These are phyloP conservation scores for Ustilago cynodontis DNA, from an alignment of 1,284 basidiomycete species.

Conservation along the genomic window DNA sequence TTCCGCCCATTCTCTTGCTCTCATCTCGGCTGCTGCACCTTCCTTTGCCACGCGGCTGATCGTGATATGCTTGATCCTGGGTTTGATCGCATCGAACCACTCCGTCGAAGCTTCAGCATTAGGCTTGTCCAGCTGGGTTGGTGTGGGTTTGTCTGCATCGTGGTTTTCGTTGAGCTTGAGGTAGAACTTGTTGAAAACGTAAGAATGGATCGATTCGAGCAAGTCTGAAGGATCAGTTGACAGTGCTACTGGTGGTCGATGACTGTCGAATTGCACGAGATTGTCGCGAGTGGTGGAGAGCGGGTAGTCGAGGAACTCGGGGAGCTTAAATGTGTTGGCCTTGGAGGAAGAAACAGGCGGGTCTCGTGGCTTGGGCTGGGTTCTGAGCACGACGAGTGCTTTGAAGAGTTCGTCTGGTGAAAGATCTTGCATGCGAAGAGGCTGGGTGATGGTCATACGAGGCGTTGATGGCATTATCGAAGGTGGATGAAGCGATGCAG, in stretches of 20 bases:
- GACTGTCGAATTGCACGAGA: neutral
- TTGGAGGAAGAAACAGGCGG: neutral
- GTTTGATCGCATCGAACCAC: neutral
- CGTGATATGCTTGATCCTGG: neutral
- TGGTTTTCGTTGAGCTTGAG: neutral
- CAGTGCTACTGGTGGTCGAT: neutral
- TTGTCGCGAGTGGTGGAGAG: neutral
- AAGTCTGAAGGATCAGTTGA: neutral
- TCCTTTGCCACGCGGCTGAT: neutral
- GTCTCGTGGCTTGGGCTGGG: neutral
- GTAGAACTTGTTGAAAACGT: neutral
- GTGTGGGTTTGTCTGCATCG: too few species aligned
- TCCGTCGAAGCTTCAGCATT: neutral
- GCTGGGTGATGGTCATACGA: neutral
- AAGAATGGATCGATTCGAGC: neutral
- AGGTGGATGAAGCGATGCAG: neutral
- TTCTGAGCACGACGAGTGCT: slow-evolving; percentile 6
- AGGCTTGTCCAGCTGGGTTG: neutral
- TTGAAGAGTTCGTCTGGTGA: slow-evolving; percentile 24
- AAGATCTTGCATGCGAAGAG: neutral
- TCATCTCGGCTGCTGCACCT: neutral
- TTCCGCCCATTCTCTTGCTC: neutral
- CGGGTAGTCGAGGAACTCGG: neutral
- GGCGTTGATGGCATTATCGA: neutral
- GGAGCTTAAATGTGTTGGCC: neutral